Conservation (phyloP, 805 yeast species). For the Yarrowia sp. region DNA sequence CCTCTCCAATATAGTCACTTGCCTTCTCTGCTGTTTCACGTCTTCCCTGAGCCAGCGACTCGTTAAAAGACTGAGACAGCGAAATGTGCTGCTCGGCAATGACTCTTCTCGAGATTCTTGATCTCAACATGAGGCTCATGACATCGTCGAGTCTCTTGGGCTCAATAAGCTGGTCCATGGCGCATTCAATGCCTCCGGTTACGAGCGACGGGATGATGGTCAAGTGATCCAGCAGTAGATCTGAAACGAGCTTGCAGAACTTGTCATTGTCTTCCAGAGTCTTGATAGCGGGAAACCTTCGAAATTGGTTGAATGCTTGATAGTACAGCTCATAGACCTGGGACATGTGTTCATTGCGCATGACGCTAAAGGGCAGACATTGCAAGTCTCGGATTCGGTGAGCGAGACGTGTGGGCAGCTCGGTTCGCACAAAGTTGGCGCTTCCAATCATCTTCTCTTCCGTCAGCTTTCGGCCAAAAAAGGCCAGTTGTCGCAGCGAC, state of each 20-base stretch:
- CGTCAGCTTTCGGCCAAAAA: slow-evolving; percentile 76
- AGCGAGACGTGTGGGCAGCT: slow-evolving; percentile 79
- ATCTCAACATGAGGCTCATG: slow-evolving; percentile 72
- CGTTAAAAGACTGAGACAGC: slow-evolving; percentile 60
- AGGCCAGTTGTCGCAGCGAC: slow-evolving; percentile 82
- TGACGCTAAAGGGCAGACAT: slow-evolving; percentile 74
- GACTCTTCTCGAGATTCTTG: slow-evolving; percentile 84
- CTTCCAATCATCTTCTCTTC: slow-evolving; percentile 72
- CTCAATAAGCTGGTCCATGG: slow-evolving; percentile 55
- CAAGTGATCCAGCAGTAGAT: slow-evolving; percentile 69
- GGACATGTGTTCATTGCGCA: slow-evolving; percentile 78
- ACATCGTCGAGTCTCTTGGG: slow-evolving; percentile 64
- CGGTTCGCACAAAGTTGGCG: slow-evolving; percentile 85
- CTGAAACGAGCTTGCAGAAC: slow-evolving; percentile 62
- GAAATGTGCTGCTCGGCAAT: slow-evolving; percentile 89
- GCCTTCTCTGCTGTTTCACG: slow-evolving; percentile 17
- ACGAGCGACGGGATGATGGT: slow-evolving; percentile 80
- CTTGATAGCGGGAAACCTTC: slow-evolving; percentile 65
- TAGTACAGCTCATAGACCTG: slow-evolving; percentile 88
- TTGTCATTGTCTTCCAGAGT: slow-evolving; percentile 69
- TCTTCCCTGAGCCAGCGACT: slow-evolving; percentile 42
- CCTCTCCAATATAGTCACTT: slow-evolving; percentile 57
- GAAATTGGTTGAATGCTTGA: slow-evolving; percentile 78
- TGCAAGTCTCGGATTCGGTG: slow-evolving; percentile 77
- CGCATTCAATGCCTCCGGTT: slow-evolving; percentile 87